These are phyloP conservation scores for Candida glaebosa DNA, from an alignment of 805 yeast genomes.

Conservation along the genomic window DNA sequence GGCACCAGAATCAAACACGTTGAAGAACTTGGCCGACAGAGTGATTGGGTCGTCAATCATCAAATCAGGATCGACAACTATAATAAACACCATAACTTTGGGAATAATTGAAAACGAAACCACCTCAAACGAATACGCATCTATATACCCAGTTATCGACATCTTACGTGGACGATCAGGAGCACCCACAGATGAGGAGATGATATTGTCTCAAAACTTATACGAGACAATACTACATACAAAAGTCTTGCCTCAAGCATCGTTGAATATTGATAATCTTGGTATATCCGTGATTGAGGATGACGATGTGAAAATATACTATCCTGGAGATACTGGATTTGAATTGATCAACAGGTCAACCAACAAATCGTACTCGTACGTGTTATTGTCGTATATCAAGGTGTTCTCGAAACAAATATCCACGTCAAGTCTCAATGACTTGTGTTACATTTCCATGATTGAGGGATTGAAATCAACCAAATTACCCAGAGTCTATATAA, in stretches of 20 bases:
- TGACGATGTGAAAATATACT: constrained; percentile 15
- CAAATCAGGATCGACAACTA: constrained; percentile 68
- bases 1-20: constrained; percentile 31
- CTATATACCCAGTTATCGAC: constrained; percentile 71
- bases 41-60: constrained; percentile 66
- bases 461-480: constrained; percentile 56
- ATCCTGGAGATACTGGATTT: constrained; percentile 18
- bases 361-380: constrained; percentile 33
- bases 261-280: constrained; percentile 15
- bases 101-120: constrained; percentile 54
- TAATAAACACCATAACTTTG: constrained; percentile 68
- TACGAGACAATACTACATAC: constrained; percentile 60
- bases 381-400: constrained; percentile 67
- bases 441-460: constrained; percentile 66
- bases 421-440: constrained; percentile 77
- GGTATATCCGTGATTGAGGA: constrained; percentile 19
- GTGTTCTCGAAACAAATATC: constrained; percentile 59
- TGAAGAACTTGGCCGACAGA: constrained; percentile 24
- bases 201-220: constrained; percentile 63
- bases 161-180: constrained; percentile 72
- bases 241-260: constrained; percentile 42
- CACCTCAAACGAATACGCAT: constrained; percentile 20
- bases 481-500: constrained; percentile 67
- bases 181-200: constrained; percentile 84
- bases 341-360: constrained; percentile 13